Evolutionary conservation across 768 basidiomycete species (phyloP).

Genomic region (Lentinula aciculospora): DNA sequence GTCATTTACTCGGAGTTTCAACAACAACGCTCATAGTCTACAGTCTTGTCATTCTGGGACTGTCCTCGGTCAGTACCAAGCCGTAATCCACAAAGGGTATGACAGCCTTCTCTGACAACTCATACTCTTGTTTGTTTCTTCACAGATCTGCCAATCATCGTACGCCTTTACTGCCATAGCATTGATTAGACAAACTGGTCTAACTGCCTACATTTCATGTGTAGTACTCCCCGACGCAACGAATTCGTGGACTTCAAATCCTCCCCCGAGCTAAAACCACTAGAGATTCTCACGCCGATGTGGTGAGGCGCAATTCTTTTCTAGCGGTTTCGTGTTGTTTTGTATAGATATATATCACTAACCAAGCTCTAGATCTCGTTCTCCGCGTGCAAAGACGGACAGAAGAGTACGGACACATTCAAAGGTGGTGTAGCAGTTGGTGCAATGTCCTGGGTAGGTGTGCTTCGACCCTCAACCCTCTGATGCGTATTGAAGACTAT

Average conservation of each 20-base stretch:
- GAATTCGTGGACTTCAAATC: constrained; percentile 40
- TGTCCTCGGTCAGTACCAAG: constrained; percentile 32
- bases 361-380: constrained; percentile 50
- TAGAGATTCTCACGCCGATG: constrained; percentile 70
- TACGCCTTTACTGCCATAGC: constrained; percentile 10
- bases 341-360: neutral
- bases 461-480: neutral
- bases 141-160: constrained; percentile 44
- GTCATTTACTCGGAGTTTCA: constrained; percentile 11
- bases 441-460: constrained; percentile 72
- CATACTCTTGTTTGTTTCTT: neutral
- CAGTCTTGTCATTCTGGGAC: constrained; percentile 54
- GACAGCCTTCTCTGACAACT: neutral
- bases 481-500: neutral
- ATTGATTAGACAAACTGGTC: too few species aligned
- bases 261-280: constrained; percentile 21
- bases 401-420: constrained; percentile 71
- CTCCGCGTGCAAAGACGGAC: constrained; percentile 64
- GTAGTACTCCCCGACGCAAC: constrained; percentile 58
- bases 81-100: neutral
- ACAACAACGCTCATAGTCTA: neutral
- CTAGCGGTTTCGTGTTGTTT: neutral
- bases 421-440: constrained; percentile 61
- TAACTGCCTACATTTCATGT: neutral
- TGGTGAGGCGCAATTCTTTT: constrained; percentile 25